phyloP scores from a whole-genome alignment of 73 alveolate genomes.

The Breviolum minutum region DNA sequence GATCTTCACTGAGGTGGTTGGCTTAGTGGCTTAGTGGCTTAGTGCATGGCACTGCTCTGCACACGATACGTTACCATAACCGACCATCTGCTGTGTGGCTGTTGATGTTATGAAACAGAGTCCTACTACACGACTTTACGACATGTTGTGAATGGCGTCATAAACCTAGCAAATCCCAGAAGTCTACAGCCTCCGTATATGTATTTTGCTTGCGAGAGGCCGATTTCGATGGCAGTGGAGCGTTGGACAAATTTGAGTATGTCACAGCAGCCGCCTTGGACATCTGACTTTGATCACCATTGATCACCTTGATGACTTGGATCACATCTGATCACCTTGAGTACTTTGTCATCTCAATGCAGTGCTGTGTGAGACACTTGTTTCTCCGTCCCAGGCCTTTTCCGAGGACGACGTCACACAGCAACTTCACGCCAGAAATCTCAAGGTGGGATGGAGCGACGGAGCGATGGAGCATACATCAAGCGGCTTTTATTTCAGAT shows the following conservation, averaged over 20 bases:
- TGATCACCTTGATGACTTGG: not conserved
- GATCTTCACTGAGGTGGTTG: conserved; percentile 32
- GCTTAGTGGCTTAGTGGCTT: not conserved
- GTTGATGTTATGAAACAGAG: not conserved
- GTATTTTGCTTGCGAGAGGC: not conserved
- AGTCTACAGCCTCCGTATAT: too few species aligned
- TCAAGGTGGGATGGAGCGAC: conserved; percentile 3
- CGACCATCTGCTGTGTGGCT: not conserved
- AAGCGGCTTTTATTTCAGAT: too few species aligned
- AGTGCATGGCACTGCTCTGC: not conserved
- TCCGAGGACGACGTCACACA: conserved; percentile 40
- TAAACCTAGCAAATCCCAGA: too few species aligned
- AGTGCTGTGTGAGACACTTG: not conserved
- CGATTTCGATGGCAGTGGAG: conserved; percentile 29
- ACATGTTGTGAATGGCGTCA: too few species aligned
- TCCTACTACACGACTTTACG: not conserved
- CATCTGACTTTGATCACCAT: not conserved
- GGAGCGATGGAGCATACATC: too few species aligned
- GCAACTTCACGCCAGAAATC: conserved; percentile 33
- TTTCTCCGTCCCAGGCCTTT: conserved; percentile 22
- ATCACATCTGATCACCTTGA: too few species aligned
- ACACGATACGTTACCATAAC: not conserved
- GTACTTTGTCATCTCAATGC: too few species aligned
- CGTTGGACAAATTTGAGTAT: conserved; percentile 70
- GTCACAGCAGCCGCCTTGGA: conserved; percentile 29